Conservation (phyloP, 495 filamentous ascomycete species). For the Talaromyces borbonicus region DNA sequence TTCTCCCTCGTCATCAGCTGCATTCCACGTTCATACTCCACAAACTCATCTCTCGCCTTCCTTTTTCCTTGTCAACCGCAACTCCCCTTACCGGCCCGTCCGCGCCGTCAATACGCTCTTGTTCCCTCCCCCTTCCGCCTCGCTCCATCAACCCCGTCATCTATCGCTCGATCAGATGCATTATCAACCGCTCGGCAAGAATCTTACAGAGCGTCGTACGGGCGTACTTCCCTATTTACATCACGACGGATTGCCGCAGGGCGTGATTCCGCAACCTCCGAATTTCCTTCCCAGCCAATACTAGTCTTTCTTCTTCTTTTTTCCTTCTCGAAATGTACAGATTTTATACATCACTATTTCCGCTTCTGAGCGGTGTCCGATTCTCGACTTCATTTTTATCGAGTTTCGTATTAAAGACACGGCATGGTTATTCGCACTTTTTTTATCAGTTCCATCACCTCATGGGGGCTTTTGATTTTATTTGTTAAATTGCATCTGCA, state of each 20-base stretch:
- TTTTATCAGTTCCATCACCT: not conserved
- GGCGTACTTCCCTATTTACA: constrained; percentile 72
- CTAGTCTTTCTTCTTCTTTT: not conserved
- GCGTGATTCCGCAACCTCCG: constrained; percentile 9
- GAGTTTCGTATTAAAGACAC: too few species aligned
- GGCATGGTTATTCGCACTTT: too few species aligned
- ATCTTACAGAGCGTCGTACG: constrained; percentile 61
- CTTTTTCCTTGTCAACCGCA: constrained; percentile 51
- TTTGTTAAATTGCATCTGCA: not conserved
- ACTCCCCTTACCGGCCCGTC: constrained; percentile 87
- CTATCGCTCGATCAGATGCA: constrained; percentile 79
- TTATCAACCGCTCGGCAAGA: constrained; percentile 80
- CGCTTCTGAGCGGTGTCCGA: constrained; percentile 3
- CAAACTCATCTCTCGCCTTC: constrained; percentile 52
- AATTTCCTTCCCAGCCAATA: constrained; percentile 6
- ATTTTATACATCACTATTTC: not conserved
- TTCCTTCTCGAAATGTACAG: constrained; percentile 4
- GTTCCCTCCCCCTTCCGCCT: constrained; percentile 74
- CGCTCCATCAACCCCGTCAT: constrained; percentile 60
- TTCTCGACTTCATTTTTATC: too few species aligned
- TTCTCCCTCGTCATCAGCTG: constrained; percentile 33
- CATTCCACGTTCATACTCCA: constrained; percentile 36
- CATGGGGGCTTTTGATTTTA: not conserved
- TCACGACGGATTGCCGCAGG: constrained; percentile 37
- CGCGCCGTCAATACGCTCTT: constrained; percentile 81